A percentile compares a stretch with the other conserved stretches of the same genome.
Conservation (phyloP, 345 rosid genomes). For the Sisymbrium altissimum region DNA sequence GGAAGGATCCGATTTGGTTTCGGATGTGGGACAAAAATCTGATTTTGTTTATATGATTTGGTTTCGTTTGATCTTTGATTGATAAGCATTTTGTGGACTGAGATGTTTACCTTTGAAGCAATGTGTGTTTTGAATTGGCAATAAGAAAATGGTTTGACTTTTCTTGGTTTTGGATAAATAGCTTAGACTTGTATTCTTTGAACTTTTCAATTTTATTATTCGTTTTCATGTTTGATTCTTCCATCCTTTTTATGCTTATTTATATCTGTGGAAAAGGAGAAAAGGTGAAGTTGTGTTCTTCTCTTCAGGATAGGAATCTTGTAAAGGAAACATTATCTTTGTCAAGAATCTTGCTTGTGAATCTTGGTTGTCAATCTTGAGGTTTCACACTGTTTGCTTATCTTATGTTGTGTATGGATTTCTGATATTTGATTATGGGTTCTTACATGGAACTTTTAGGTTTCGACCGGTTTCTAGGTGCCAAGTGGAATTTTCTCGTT, state of each 20-base stretch:
- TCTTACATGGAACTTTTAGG: slow-evolving; percentile 3
- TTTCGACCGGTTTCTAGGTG: slow-evolving; percentile 13
- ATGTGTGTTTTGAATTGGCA: slow-evolving; percentile 14
- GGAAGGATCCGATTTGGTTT: slow-evolving; percentile 13
- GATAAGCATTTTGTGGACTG: slow-evolving; percentile 6
- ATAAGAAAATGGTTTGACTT: slow-evolving; percentile 24
- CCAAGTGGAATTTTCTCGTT: not conserved
- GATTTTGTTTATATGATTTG: not conserved
- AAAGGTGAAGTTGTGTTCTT: not conserved
- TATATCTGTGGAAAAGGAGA: not conserved
- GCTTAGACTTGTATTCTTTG: not conserved
- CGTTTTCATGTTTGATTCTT: slow-evolving; percentile 3
- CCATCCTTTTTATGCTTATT: not conserved
- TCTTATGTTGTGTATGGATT: not conserved
- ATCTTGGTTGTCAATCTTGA: not conserved
- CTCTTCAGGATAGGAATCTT: not conserved
- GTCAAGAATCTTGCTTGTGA: not conserved
- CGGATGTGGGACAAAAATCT: not conserved
- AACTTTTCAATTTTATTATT: not conserved
- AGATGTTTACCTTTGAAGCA: slow-evolving; percentile 2
- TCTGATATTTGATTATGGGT: not conserved
- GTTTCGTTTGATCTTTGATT: not conserved
- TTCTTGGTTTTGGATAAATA: not conserved
- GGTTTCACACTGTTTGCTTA: not conserved
- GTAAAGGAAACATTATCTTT: not conserved